Percentiles rank a stretch among this genome's conserved stretches.
Conservation (phyloP, 805 yeast genomes). For the Yarrowia sp. region DNA sequence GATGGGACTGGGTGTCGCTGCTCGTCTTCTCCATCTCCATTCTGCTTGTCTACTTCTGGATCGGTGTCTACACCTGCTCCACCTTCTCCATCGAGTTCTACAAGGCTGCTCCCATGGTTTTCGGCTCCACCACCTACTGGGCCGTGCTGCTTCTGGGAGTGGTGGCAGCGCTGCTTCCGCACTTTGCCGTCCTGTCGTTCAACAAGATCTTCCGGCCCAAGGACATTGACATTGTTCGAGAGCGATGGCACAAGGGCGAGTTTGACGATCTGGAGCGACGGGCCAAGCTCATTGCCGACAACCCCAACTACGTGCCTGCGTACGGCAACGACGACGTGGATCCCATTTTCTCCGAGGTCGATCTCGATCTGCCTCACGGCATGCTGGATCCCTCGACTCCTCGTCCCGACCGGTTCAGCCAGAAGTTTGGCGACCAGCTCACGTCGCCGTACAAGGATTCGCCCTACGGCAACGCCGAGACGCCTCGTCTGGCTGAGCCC, state of each 20-base stretch:
- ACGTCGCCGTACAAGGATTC: constrained; percentile 14
- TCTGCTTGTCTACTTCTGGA: constrained; percentile 66
- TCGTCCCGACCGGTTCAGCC: constrained; percentile 16
- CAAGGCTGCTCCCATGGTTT: constrained; percentile 59
- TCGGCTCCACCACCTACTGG: constrained; percentile 67
- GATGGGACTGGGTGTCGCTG: constrained; percentile 75
- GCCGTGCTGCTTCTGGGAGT: constrained; percentile 57
- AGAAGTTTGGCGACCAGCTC: constrained; percentile 19
- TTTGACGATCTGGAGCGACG: constrained; percentile 38
- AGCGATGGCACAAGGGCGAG: constrained; percentile 53
- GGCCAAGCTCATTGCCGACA: constrained; percentile 14
- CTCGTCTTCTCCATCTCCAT: constrained; percentile 54
- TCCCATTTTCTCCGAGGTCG: constrained; percentile 20
- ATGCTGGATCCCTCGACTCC: neutral
- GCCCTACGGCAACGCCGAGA: constrained; percentile 9
- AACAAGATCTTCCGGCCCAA: constrained; percentile 54
- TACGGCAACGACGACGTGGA: constrained; percentile 16
- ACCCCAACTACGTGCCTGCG: neutral
- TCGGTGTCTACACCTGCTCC: constrained; percentile 70
- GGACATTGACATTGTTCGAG: constrained; percentile 72
- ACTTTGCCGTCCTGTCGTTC: constrained; percentile 52
- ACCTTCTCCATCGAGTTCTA: constrained; percentile 57
- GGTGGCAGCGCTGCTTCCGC: constrained; percentile 56
- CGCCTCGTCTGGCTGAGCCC: constrained; percentile 6
- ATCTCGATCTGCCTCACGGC: constrained; percentile 14